These are phyloP conservation scores for Yarrowia osloensis DNA, from an alignment of 805 yeast genomes.

Conservation along the genomic window DNA sequence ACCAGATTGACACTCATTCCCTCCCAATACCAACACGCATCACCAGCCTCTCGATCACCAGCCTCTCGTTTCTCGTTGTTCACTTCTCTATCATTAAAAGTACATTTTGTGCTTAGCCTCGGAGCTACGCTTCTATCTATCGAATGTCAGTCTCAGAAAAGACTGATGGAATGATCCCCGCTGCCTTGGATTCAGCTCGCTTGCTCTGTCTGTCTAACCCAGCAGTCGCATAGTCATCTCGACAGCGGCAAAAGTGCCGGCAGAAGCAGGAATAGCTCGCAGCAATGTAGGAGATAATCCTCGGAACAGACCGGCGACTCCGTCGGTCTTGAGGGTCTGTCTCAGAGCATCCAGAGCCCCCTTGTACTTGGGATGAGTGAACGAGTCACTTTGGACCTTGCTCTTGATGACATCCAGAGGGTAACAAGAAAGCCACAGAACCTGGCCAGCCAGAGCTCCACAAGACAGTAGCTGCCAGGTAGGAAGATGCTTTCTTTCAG, in stretches of 20 bases:
- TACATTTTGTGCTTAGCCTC: neutral
- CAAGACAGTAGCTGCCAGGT: constrained; percentile 57
- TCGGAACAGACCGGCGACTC: constrained; percentile 55
- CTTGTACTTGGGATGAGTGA: constrained; percentile 43
- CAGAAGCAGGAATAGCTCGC: constrained; percentile 69
- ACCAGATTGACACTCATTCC: no score
- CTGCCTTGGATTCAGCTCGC: no score
- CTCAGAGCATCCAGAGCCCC: constrained; percentile 50
- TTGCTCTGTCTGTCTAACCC: no score
- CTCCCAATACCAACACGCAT: no score
- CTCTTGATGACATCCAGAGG: constrained; percentile 69
- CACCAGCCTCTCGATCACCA: no score
- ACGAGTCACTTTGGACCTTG: constrained; percentile 56
- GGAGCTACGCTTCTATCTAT: no score
- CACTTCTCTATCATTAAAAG: constrained; percentile 18
- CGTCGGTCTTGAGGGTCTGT: constrained; percentile 49
- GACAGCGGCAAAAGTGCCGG: constrained; percentile 77
- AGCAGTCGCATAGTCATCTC: constrained; percentile 60
- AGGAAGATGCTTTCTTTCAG: constrained; percentile 50
- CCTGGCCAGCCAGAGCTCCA: constrained; percentile 71
- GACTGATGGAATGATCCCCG: no score
- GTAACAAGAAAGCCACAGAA: constrained; percentile 67
- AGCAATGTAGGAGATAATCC: constrained; percentile 58
- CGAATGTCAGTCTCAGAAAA: no score
- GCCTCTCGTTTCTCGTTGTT: neutral